These are phyloP conservation scores for Barnettozyma sp. DNA, from an alignment of 805 yeast species.

Conservation along the genomic window DNA sequence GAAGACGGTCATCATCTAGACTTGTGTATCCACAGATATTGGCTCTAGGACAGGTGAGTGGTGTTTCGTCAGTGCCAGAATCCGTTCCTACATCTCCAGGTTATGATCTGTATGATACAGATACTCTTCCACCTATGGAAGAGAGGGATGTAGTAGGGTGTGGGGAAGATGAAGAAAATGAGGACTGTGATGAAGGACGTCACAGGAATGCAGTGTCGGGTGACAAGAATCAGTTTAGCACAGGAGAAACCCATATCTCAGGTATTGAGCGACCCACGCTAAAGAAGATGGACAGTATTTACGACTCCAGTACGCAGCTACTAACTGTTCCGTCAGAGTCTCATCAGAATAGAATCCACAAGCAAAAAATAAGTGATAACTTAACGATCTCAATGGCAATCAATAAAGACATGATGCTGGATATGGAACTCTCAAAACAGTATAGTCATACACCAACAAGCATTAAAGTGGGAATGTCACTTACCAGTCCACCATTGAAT, in stretches of 20 bases:
- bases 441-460: not conserved
- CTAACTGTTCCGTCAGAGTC: constrained; percentile 5
- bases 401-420: constrained; percentile 1
- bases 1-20: too few relatives aligned
- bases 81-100: too few relatives aligned
- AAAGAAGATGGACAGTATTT: constrained; percentile 8
- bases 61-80: too few relatives aligned
- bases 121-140: too few relatives aligned
- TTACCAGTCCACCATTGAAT: constrained; percentile 38
- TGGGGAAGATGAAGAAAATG: too few relatives aligned
- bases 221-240: too few relatives aligned
- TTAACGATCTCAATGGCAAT: constrained; percentile 13
- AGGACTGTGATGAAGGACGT: too few relatives aligned
- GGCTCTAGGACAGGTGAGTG: too few relatives aligned
- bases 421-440: not conserved
- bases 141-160: too few relatives aligned
- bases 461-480: constrained; percentile 29
- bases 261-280: constrained; percentile 10
- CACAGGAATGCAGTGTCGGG: too few relatives aligned
- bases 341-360: constrained; percentile 3
- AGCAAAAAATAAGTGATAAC: constrained; percentile 6
- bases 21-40: too few relatives aligned
- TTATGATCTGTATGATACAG: too few relatives aligned
- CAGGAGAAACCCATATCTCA: constrained; percentile 1
- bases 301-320: constrained; percentile 10